These are phyloP conservation scores for Penicillium egyptiacum DNA, from an alignment of 495 filamentous ascomycete species.

Conservation along the genomic window DNA sequence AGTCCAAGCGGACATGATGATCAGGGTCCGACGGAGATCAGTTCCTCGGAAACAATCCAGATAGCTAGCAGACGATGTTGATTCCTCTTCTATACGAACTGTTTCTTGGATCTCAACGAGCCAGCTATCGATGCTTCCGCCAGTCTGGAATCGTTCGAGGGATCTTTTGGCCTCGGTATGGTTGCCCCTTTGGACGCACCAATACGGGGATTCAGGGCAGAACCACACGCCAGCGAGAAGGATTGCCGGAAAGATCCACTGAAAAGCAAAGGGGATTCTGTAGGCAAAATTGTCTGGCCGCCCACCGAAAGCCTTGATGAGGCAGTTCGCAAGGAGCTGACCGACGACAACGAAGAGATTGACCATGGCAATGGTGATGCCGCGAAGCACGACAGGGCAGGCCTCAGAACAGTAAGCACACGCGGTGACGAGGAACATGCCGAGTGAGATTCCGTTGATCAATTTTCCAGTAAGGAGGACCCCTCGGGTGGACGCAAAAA, in stretches of 20 bases:
- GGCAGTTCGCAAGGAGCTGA: conserved; percentile 37
- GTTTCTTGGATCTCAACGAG: conserved; percentile 28
- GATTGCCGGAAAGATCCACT: conserved; percentile 30
- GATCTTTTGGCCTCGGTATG: conserved; percentile 36
- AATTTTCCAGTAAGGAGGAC: conserved; percentile 37
- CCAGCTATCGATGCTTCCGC: conserved; percentile 14
- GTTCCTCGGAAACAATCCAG: conserved; percentile 46
- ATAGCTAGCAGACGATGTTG: conserved; percentile 31
- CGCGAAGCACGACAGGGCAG: conserved; percentile 39
- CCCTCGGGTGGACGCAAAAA: conserved; percentile 23
- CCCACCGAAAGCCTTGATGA: conserved; percentile 35
- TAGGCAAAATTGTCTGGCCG: conserved; percentile 36
- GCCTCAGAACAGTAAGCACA: conserved; percentile 38
- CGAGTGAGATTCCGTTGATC: conserved; percentile 33
- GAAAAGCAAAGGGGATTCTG: conserved; percentile 31
- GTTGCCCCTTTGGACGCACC: conserved; percentile 43
- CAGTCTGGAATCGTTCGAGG: conserved; percentile 33
- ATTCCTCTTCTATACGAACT: conserved; percentile 35
- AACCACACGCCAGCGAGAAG: conserved; percentile 39
- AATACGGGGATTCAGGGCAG: conserved; percentile 47
- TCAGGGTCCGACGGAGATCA: conserved; percentile 46
- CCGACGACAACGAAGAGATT: conserved; percentile 41
- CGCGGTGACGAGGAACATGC: conserved; percentile 37
- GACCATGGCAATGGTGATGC: conserved; percentile 36
- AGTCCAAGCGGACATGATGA: conserved; percentile 40